Conservation (phyloP, 2,329 filamentous ascomycete genomes). For the Clonostachys byssicola region DNA sequence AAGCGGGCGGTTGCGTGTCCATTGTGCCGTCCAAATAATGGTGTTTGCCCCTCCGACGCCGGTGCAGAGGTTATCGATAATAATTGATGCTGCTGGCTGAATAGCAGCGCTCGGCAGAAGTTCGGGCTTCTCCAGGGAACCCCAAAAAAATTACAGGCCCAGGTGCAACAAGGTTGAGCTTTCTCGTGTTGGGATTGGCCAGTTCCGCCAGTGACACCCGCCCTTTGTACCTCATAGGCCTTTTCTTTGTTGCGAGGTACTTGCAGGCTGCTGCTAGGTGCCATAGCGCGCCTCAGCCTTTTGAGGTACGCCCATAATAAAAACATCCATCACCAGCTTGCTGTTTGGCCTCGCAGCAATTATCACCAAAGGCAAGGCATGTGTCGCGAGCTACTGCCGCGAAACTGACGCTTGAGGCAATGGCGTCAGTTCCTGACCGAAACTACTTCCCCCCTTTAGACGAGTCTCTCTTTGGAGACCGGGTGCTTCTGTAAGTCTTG, state of each 20-base stretch:
- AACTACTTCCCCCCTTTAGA: conserved; percentile 82
- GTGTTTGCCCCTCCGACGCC: too few relatives aligned
- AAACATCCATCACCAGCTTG: conserved; percentile 10
- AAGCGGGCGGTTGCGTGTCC: too few relatives aligned
- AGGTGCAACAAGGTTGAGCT: too few relatives aligned
- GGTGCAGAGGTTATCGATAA: too few relatives aligned
- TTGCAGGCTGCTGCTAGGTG: too few relatives aligned
- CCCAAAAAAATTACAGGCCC: not conserved
- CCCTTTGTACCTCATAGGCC: too few relatives aligned
- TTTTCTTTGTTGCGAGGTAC: too few relatives aligned
- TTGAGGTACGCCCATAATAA: conserved; percentile 1
- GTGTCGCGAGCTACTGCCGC: conserved; percentile 29
- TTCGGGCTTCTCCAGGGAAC: not conserved
- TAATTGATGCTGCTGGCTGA: too few relatives aligned
- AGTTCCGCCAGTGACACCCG: too few relatives aligned
- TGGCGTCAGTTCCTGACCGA: conserved; percentile 67
- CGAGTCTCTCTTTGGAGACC: conserved; percentile 78
- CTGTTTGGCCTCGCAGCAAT: conserved; percentile 9
- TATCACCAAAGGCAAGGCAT: conserved; percentile 18
- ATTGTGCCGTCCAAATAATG: too few relatives aligned
- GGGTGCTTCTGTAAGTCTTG: conserved; percentile 68
- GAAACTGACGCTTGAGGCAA: conserved; percentile 51
- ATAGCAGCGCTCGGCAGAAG: too few relatives aligned
- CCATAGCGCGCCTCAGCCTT: not conserved
- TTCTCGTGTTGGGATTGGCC: too few relatives aligned